Evolutionary conservation across 2,329 filamentous ascomycete species (phyloP), one percentile per base, ranked within the genome.

Genomic region (Fusarium veterinarium): DNA sequence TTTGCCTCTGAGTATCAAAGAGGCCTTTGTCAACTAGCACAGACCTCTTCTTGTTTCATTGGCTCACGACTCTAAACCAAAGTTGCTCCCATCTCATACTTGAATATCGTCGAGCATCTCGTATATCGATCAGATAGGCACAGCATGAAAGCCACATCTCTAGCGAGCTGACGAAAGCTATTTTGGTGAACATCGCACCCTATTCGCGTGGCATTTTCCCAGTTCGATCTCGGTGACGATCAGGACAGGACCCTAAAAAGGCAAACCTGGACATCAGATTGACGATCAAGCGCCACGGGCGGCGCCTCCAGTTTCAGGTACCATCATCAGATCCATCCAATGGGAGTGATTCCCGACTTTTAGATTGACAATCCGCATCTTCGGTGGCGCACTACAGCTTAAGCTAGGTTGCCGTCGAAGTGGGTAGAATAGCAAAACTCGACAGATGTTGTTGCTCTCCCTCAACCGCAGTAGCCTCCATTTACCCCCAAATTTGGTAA

Each of bases 241-340:
- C 41, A n/a, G 42, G 61, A 53, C 16, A 31, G 35, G 45, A 42
- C 55, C 37, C 37, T 45, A 60, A 52, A 61, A 63, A 60, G 55
- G 56, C 53, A 66, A 65, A 61, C 40, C 30, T 37, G 57, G 48
- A 48, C 60, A 67, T 44, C 41, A 51, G 66, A 64, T 65, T 73
- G 49, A 73, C 56, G 72, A 72, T 69, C 69, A 72, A 69, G 63
- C 67, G 73, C 72, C 72, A 73, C 71, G 61, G 64, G 67, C 72
- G 61, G 67, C 67, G 71, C 59, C 73, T 72, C 45, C 48, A 51
- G 74, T 77, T 76, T 75, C 74, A 77, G 72, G 75, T 69, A 75
- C 75, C 68, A 60, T 75, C 46, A 35, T 44, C 49, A 52, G 44
- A 42, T 25, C 33, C 44, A 49, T 61, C 75, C 75, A 77, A 77